Base-by-base conservation (phyloP, 176 grass and related monocot genomes). In the Triticum turgidum region DNA sequence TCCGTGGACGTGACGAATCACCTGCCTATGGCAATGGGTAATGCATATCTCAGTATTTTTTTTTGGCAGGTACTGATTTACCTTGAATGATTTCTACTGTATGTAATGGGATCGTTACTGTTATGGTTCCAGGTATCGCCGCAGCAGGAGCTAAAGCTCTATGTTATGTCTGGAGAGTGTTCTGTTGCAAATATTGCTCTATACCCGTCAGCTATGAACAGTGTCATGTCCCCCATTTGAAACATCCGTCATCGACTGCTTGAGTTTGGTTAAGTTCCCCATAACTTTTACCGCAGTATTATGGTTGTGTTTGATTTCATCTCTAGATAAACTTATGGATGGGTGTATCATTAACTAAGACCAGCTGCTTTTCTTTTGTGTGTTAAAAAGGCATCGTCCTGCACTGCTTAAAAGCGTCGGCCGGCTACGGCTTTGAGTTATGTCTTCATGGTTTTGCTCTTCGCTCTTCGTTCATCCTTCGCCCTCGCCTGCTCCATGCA, bases 361-460 rank as follows among this genome's bases (percentile, higher is more conserved):
- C 77, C 69, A 84, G 66, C 52, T 89, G 82, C 91, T 94, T 91
- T 89, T 94, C 79, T 89, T 82, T 65, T 92, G 39, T 93, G 84
- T 91, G 92, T 92, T 84, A 89, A 91, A 88, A 94, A 99, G 94
- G 97, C 89, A 90, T 92, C 82, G 63, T 94, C 82, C 97, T 95
- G 91, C 94, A 88, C 92, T 93, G 89, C 94, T 87, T 82, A 90
- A 91, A 86, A 58, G 83, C 84, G 83, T 89, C 80, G 83, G 90
- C 93, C 83, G 49, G 78, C 93, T 90, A 86, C 65, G 86, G 83
- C 90, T 88, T 82, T 88, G 83, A 80, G 90, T 89, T 89, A 59
- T 84, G 78, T 85, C 88, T 88, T 76, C 94, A 59, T 94, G 94
- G 93, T 93, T 94, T 94, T 86, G 85, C 88, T 91, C 93, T 92